phyloP scores from a whole-genome alignment of 768 basidiomycete species.

The Leccinum uliginosum region DNA sequence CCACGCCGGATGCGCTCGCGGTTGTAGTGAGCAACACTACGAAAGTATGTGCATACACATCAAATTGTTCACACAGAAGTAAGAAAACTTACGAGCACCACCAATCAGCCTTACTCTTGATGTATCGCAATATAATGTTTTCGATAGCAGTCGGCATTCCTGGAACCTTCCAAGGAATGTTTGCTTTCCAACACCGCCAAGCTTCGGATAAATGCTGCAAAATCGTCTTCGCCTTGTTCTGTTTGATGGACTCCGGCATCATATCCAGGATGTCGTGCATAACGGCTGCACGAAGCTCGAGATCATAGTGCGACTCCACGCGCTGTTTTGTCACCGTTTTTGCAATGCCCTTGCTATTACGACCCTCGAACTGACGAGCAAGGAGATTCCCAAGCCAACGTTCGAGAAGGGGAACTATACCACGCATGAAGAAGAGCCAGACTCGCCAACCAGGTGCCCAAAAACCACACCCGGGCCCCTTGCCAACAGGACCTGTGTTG shows the following conservation, averaged over 20 bases:
- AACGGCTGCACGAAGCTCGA: slow-evolving; percentile 95
- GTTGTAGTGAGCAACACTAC: slow-evolving; percentile 92
- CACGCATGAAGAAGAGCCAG: slow-evolving; percentile 99
- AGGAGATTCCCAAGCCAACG: slow-evolving; percentile 97
- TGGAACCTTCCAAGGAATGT: slow-evolving; percentile 99
- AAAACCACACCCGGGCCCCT: slow-evolving; percentile 98
- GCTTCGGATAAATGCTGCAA: slow-evolving; percentile 97
- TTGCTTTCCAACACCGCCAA: slow-evolving; percentile 97
- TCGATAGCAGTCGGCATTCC: slow-evolving; percentile 99
- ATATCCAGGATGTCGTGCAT: slow-evolving; percentile 99
- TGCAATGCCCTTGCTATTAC: slow-evolving; percentile 93
- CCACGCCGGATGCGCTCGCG: slow-evolving; percentile 96
- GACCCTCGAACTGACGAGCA: slow-evolving; percentile 96
- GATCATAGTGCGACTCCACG: slow-evolving; percentile 97
- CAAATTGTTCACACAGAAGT: background rate
- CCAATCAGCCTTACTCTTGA: slow-evolving; percentile 99
- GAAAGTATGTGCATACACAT: background rate
- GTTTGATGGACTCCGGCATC: slow-evolving; percentile 99
- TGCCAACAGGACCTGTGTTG: slow-evolving; percentile 99
- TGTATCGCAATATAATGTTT: slow-evolving; percentile 97
- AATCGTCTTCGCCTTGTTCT: slow-evolving; percentile 99
- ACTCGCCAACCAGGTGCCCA: slow-evolving; percentile 99
- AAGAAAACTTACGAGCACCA: slow-evolving; percentile 74
- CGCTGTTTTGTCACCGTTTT: slow-evolving; percentile 99
- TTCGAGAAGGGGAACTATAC: slow-evolving; percentile 95